Base-by-base conservation (phyloP, 2,329 filamentous ascomycete genomes). In the Fusarium algeriense region DNA sequence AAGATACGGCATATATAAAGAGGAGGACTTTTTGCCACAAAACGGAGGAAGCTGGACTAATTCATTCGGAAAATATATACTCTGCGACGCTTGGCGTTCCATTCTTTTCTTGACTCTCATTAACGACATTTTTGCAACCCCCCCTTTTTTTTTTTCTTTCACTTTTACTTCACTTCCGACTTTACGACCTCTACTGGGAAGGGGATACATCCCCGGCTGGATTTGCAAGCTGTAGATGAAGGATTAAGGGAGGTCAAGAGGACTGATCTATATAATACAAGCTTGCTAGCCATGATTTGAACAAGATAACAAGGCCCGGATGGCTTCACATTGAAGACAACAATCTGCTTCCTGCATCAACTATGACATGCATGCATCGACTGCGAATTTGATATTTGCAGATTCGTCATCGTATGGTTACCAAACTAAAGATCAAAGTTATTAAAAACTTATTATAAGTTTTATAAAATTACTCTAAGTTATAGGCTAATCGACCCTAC, bases 21-120 rank as follows among this genome's bases (percentile, higher is more conserved):
- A 44, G 60, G 48, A 60, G 49, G 57, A 44, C 46, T 23, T 53
- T n/a, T 35, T 55, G 28, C 45, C 45, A 54, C 28, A 57, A 64
- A 59, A 64, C 64, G 57, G 61, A 60, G 54, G 70, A 66, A 69
- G 60, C 61, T 54, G 63, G 48, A 52, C 64, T 46, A 67, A 48
- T 62, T 71, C 60, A 56, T 48, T 49, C 53, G 43, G 40, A 71
- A 62, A 65, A 62, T 52, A 63, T 49, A 65, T 62, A 62, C 49
- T 59, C 59, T 60, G 63, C 60, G 67, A 74, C 64, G 63, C 72
- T 69, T 67, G 40, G 69, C 52, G 53, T 54, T 55, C 57, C 62
- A 59, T 75, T 74, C 61, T 60, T 38, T 75, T 73, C 72, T 74
- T 56, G 61, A 61, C 74, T 67, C 55, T 74, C 70, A 37, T 67